Evolutionary conservation across 345 rosid genomes (phyloP).

Genomic region (Citrus australasica): DNA sequence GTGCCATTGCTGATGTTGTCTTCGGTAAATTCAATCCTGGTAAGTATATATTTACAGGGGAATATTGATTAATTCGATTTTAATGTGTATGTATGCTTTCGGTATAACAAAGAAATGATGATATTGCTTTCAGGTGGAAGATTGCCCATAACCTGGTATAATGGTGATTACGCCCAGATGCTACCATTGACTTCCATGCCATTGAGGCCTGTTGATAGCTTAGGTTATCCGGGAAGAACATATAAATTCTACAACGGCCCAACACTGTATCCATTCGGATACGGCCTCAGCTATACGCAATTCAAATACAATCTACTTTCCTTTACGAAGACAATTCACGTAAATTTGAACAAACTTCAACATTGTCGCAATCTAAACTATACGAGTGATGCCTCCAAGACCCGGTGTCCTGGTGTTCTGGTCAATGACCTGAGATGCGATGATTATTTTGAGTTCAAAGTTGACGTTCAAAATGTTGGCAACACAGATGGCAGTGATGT

Average conservation of each 20-base stretch:
- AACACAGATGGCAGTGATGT: slow-evolving; percentile 30
- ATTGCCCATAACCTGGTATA: slow-evolving; percentile 53
- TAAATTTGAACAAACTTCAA: slow-evolving; percentile 15
- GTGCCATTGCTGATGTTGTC: slow-evolving; percentile 59
- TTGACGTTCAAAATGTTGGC: slow-evolving; percentile 21
- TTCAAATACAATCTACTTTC: slow-evolving; percentile 16
- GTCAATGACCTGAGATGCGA: slow-evolving; percentile 8
- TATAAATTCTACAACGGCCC: slow-evolving; percentile 58
- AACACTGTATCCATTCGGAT: slow-evolving; percentile 46
- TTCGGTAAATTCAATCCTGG: slow-evolving; percentile 66
- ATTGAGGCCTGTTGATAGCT: slow-evolving; percentile 35
- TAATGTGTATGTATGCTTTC: no score
- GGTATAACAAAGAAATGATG: neutral
- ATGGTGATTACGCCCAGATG: slow-evolving; percentile 25
- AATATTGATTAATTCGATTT: no score
- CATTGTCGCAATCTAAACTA: slow-evolving; percentile 23
- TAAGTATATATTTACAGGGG: neutral
- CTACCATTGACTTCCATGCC: slow-evolving; percentile 55
- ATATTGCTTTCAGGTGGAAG: slow-evolving; percentile 41
- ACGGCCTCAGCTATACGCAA: slow-evolving; percentile 50
- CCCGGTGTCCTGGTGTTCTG: slow-evolving; percentile 14
- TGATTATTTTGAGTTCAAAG: slow-evolving; percentile 1
- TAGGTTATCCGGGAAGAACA: slow-evolving; percentile 52
- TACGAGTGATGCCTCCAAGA: neutral
- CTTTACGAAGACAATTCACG: neutral